Evolutionary conservation across 1,284 basidiomycete genomes (phyloP), one percentile per base, ranked within the genome.

Genomic region (Ustilago crameri): DNA sequence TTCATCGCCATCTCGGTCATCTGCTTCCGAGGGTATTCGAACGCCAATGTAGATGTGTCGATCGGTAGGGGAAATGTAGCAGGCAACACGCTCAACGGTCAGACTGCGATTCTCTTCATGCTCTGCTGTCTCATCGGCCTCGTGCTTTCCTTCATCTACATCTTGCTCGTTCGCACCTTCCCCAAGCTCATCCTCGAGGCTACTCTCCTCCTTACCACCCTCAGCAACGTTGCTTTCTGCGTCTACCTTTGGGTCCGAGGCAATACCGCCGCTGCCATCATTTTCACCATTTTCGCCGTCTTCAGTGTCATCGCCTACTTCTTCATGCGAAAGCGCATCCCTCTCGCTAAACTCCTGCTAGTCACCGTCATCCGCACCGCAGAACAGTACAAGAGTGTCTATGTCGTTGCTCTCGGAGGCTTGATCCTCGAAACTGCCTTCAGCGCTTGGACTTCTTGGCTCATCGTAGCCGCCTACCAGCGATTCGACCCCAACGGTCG

Each of bases 21-120:
- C 67, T 75, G 75, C n/a, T 69, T 84, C 5, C 74, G 80, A 9
- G 60, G 45, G 9, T 78, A 78, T 48, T 52, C 64, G 17, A 69
- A 46, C 22, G 38, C 54, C 44, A 52, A 52, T 46, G 26, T 78
- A 40, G 35, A 51, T 23, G 74, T 50, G 9, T 61, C 63, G 34
- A 56, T 78, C 9, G 72, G 80, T 38, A 54, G 18, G 14, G 41
- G 93, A 91, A 12, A 89, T 91, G 27, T 88, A 93, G 45, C 51
- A 3, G 73, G 93, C 90, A 18, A 91, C 94, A 86, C 84, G 87
- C 18, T 90, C 92, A 82, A 87, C 94, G 61, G 66, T 14, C 83
- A 85, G 85, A 87, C 89, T 0, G 86, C 88, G 9, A 90, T 91
- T 80, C 87, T 94, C 34, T 87, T 93, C 41, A 86, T 91, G 41